These are phyloP conservation scores for Ceratobasidium sp. DNA, from an alignment of 1,284 basidiomycete species.

Conservation along the genomic window DNA sequence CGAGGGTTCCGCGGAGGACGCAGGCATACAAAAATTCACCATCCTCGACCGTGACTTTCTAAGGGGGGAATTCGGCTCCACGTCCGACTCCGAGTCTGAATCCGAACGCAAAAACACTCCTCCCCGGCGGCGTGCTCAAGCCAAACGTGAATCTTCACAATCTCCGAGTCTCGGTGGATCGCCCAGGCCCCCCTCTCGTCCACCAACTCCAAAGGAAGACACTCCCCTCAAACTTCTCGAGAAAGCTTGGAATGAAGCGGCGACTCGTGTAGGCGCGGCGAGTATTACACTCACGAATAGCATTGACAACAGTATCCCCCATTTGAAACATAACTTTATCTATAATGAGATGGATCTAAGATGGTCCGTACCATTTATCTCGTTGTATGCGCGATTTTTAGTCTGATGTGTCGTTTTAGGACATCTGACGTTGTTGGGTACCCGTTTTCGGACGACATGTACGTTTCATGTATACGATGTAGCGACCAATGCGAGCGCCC, in stretches of 20 bases:
- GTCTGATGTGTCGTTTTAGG: background rate
- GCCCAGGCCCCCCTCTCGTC: background rate
- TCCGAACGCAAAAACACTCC: constrained; percentile 5
- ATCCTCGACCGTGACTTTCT: constrained; percentile 20
- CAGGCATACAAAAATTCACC: constrained; percentile 6
- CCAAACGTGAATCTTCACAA: background rate
- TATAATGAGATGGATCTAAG: constrained; percentile 44
- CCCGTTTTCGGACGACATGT: background rate
- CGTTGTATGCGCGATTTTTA: background rate
- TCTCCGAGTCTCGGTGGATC: constrained; percentile 40
- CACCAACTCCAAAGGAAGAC: background rate
- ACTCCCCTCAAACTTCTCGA: background rate
- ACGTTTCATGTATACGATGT: background rate
- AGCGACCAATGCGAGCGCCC: constrained; percentile 27
- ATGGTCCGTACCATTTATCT: constrained; percentile 21
- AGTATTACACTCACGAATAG: constrained; percentile 34
- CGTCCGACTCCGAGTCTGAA: background rate
- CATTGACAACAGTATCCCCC: constrained; percentile 24
- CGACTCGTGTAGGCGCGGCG: constrained; percentile 25
- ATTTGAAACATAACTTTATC: constrained; percentile 41
- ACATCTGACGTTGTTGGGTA: background rate
- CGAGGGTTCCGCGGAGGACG: background rate
- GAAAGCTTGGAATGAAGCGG: constrained; percentile 38
- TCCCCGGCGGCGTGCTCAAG: background rate
- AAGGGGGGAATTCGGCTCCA: background rate